A percentile compares a stretch with the other conserved stretches of the same genome.
These are phyloP conservation scores for Phragmites australis DNA, from an alignment of 176 grass and related monocot genomes.

Conservation along the genomic window DNA sequence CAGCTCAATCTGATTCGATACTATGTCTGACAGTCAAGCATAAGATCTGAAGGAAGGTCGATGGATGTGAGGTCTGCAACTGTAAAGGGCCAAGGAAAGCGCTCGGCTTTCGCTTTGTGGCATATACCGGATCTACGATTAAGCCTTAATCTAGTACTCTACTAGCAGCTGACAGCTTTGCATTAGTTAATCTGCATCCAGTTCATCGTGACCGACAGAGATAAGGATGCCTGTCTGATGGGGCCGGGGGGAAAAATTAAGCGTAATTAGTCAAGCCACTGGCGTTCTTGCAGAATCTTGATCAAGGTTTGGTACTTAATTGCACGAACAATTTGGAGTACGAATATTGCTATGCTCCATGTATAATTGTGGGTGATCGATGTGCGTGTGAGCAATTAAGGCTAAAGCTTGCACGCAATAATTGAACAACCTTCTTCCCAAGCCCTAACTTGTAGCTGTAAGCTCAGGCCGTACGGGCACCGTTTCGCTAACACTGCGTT, in stretches of 20 bases:
- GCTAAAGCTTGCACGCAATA: constrained; percentile 22
- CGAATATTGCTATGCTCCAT: no score
- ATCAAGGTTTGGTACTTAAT: no score
- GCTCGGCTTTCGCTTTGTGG: background rate
- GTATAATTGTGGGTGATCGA: background rate
- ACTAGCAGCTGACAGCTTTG: background rate
- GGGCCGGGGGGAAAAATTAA: no score
- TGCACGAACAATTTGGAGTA: no score
- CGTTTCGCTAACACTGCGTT: background rate
- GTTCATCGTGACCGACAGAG: background rate
- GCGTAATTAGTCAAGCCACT: no score
- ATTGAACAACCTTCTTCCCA: background rate
- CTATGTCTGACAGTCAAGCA: no score
- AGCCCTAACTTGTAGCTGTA: background rate
- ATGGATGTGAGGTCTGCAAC: background rate
- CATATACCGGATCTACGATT: background rate
- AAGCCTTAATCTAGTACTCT: background rate
- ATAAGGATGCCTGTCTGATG: no score
- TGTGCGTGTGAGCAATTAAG: constrained; percentile 11
- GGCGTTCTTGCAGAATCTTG: no score
- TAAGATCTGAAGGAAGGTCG: background rate
- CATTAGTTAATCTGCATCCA: background rate
- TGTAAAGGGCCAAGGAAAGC: background rate
- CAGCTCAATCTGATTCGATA: background rate
- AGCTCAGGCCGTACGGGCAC: background rate